Evolutionary conservation across 225 moss, liverwort and hornwort species (phyloP).

Genomic region (Bryum argenteum): DNA sequence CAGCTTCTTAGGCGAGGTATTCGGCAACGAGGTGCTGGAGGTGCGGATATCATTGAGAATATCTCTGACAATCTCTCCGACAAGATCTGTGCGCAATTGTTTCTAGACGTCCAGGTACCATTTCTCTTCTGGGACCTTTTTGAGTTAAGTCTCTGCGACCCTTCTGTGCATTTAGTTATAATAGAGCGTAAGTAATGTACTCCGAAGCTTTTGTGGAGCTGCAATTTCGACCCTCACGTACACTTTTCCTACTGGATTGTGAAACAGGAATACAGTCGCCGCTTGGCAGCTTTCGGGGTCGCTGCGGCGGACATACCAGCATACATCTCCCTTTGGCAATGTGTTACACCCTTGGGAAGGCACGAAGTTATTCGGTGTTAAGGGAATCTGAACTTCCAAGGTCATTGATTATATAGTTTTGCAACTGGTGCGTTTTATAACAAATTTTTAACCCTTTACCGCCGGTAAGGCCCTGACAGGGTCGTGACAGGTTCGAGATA

Average conservation of each 20-base stretch:
- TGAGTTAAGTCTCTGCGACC: too few species aligned
- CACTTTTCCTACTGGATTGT: constrained; percentile 19
- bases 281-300: constrained; percentile 60
- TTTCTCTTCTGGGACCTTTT: constrained; percentile 25
- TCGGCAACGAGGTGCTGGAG: constrained; percentile 76
- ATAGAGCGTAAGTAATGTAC: neutral
- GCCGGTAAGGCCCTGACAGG: too few species aligned
- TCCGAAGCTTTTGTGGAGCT: neutral
- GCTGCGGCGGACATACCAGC: constrained; percentile 60
- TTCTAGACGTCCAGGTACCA: constrained; percentile 84
- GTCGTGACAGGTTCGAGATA: too few species aligned
- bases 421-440: constrained; percentile 23
- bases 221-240: neutral
- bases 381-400: neutral
- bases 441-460: too few species aligned
- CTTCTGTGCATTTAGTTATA: neutral
- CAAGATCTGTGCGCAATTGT: constrained; percentile 90
- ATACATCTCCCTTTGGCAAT: constrained; percentile 77
- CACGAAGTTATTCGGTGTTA: constrained; percentile 42
- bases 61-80: constrained; percentile 79
- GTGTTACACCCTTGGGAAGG: constrained; percentile 73
- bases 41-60: constrained; percentile 76
- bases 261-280: constrained; percentile 79
- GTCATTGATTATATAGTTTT: constrained; percentile 17
- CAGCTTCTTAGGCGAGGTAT: constrained; percentile 71